Evolutionary conservation across 805 yeast species (phyloP).

Genomic region (Candida ovalis): DNA sequence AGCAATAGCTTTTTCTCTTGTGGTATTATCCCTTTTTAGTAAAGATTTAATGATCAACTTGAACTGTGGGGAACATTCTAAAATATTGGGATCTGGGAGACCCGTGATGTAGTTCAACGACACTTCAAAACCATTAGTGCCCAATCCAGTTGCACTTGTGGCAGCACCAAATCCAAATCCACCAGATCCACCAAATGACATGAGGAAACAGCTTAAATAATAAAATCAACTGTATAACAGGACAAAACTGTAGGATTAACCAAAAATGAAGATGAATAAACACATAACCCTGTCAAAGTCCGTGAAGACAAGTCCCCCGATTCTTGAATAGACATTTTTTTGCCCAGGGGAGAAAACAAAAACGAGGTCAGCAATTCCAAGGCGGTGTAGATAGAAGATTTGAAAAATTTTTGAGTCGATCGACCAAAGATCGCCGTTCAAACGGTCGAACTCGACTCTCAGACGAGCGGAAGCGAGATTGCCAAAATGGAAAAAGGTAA

Average conservation of each 20-base stretch:
- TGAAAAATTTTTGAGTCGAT: neutral
- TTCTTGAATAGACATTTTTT: neutral
- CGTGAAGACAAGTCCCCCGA: too few species aligned
- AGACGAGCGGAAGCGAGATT: neutral
- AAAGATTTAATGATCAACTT: constrained; percentile 70
- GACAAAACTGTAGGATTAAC: too few species aligned
- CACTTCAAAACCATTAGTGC: constrained; percentile 44
- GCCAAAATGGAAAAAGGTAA: neutral
- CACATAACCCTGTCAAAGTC: too few species aligned
- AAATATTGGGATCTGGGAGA: constrained; percentile 60
- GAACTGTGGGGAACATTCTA: constrained; percentile 43
- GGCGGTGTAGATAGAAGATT: neutral
- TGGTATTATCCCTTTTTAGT: constrained; percentile 75
- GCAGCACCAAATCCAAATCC: constrained; percentile 15
- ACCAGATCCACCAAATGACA: neutral
- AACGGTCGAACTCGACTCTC: neutral
- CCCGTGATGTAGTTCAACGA: constrained; percentile 76
- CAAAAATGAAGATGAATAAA: too few species aligned
- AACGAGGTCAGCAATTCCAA: neutral
- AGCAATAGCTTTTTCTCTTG: constrained; percentile 73
- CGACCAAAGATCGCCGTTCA: neutral
- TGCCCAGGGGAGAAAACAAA: neutral
- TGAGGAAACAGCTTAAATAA: too few species aligned
- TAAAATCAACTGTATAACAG: neutral
- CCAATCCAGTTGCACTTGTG: constrained; percentile 24